Evolutionary conservation across 805 yeast species (phyloP).

Genomic region (Yamadazyma phyllophila): DNA sequence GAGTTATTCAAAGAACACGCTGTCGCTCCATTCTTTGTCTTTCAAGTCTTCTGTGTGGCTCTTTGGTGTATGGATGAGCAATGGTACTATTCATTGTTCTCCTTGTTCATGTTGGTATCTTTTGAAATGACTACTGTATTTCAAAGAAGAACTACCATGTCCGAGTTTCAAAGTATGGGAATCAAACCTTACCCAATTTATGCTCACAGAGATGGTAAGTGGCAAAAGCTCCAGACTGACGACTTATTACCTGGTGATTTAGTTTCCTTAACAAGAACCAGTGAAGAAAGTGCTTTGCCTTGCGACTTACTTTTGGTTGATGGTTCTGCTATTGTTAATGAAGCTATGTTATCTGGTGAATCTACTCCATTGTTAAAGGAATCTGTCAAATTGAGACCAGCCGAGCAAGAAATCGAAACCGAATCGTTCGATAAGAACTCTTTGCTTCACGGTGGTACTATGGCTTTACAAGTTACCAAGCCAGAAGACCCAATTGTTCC

Average conservation of each 20-base stretch:
- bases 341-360: constrained; percentile 98
- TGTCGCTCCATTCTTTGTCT: constrained; percentile 95
- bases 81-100: constrained; percentile 93
- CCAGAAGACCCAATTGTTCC: constrained; percentile 54
- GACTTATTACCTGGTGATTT: constrained; percentile 88
- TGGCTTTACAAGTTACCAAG: constrained; percentile 84
- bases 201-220: constrained; percentile 65
- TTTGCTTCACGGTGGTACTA: constrained; percentile 91
- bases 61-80: constrained; percentile 95
- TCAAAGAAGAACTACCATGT: constrained; percentile 92
- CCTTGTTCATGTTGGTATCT: constrained; percentile 85
- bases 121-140: constrained; percentile 94
- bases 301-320: constrained; percentile 85
- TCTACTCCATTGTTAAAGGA: constrained; percentile 96
- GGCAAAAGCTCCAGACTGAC: constrained; percentile 70
- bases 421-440: constrained; percentile 90
- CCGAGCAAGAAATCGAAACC: constrained; percentile 60
- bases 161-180: constrained; percentile 96
- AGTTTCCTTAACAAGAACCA: constrained; percentile 83
- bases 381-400: constrained; percentile 80
- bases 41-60: constrained; percentile 93
- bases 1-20: constrained; percentile 97
- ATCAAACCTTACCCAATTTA: constrained; percentile 83
- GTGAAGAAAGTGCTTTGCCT: constrained; percentile 88
- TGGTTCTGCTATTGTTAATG: constrained; percentile 94